These are phyloP conservation scores for Ophiostoma novo-ulmi DNA, from an alignment of 2,329 filamentous ascomycete genomes.

Conservation along the genomic window DNA sequence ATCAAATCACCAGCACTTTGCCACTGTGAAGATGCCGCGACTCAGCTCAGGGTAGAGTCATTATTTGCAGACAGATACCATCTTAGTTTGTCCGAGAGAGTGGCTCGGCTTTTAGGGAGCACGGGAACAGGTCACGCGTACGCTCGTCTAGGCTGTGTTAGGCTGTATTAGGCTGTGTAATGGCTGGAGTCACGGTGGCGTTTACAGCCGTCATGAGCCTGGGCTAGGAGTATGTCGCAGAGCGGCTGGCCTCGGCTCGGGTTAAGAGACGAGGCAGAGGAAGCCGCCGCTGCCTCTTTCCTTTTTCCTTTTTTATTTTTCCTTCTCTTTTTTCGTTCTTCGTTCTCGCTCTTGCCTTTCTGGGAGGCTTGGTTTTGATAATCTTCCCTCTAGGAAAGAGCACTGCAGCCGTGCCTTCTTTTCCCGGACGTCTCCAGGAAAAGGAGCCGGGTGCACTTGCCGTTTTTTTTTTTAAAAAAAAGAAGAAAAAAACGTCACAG, in stretches of 20 bases:
- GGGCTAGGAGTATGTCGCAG: neutral
- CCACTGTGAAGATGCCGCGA: neutral
- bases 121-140: neutral
- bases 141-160: neutral
- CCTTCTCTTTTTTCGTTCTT: neutral
- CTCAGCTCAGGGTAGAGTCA: neutral
- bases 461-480: neutral
- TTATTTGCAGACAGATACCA: too few species aligned
- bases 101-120: neutral
- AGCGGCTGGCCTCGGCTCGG: conserved; percentile 6
- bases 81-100: neutral
- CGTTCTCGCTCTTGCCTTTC: neutral
- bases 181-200: neutral
- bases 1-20: neutral
- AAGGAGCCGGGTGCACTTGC: neutral
- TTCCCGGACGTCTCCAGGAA: neutral
- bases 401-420: conserved; percentile 5
- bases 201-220: neutral
- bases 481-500: neutral
- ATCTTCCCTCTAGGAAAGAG: neutral
- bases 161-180: neutral
- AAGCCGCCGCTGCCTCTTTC: neutral
- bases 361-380: neutral
- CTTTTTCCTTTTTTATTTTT: neutral
- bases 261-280: neutral